Evolutionary conservation across 805 yeast genomes (phyloP).

Genomic region (Babjeviella inositovora): DNA sequence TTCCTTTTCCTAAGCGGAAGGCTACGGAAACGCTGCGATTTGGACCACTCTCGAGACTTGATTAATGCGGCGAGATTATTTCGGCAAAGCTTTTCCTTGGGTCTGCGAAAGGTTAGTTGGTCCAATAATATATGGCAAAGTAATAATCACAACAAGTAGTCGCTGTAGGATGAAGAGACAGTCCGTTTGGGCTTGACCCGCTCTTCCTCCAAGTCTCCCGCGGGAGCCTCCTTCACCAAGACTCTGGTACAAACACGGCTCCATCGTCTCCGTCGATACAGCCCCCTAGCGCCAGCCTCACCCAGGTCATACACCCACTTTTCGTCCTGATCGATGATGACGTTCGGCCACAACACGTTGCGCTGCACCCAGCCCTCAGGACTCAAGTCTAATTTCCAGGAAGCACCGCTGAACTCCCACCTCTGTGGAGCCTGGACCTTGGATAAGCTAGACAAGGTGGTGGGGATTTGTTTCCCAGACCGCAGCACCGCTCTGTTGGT

Average conservation of each 20-base stretch:
- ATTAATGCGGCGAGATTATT: too few species aligned
- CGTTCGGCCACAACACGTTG: constrained; percentile 30
- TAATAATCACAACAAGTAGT: too few species aligned
- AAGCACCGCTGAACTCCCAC: constrained; percentile 8
- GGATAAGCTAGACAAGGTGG: constrained; percentile 2
- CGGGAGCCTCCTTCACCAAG: neutral
- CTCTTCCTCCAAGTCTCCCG: neutral
- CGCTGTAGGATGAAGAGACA: too few species aligned
- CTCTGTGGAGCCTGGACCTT: constrained; percentile 6
- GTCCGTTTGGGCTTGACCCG: neutral
- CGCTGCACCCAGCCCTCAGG: constrained; percentile 49
- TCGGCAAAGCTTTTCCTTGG: too few species aligned
- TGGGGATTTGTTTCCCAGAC: constrained; percentile 3
- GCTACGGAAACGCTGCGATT: too few species aligned
- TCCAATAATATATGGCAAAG: too few species aligned
- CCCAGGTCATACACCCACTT: constrained; percentile 73
- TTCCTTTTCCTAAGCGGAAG: too few species aligned
- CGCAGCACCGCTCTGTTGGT: constrained; percentile 10
- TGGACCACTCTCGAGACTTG: too few species aligned
- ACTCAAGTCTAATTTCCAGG: constrained; percentile 55
- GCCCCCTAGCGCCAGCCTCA: constrained; percentile 4
- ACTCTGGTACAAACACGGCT: constrained; percentile 4
- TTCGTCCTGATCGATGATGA: constrained; percentile 52
- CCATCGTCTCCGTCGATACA: constrained; percentile 8
- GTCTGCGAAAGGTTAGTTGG: too few species aligned